These are phyloP conservation scores for Meyerozyma guilliermondii DNA, from an alignment of 1,139 yeast species.

Conservation along the genomic window DNA sequence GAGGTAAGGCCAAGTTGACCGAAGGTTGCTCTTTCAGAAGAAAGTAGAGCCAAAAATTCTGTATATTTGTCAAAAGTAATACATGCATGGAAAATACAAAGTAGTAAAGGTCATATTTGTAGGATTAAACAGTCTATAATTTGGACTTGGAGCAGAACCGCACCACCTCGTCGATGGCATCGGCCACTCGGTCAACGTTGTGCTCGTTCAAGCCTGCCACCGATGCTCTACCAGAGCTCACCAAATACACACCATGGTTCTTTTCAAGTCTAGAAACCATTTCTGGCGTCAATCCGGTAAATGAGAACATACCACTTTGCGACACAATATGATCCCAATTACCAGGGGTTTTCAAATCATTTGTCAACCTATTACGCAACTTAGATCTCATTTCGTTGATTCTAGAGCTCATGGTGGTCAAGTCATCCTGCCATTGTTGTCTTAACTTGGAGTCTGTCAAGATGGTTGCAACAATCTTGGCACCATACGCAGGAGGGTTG, in stretches of 20 bases:
- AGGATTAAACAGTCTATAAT: slow-evolving; percentile 15
- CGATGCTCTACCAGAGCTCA: slow-evolving; percentile 84
- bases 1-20: slow-evolving; percentile 99
- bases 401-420: slow-evolving; percentile 83
- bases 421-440: slow-evolving; percentile 80
- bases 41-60: slow-evolving; percentile 53
- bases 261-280: slow-evolving; percentile 78
- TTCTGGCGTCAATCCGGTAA: slow-evolving; percentile 75
- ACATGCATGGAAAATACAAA: slow-evolving; percentile 1
- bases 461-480: slow-evolving; percentile 81
- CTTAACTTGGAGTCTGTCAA: slow-evolving; percentile 61
- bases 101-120: neutral
- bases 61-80: slow-evolving; percentile 2
- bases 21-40: slow-evolving; percentile 99
- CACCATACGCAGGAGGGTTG: slow-evolving; percentile 95
- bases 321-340: slow-evolving; percentile 50
- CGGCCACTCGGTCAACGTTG: slow-evolving; percentile 77
- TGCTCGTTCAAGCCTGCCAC: slow-evolving; percentile 87
- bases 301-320: slow-evolving; percentile 76
- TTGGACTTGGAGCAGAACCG: slow-evolving; percentile 31
- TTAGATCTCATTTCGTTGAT: slow-evolving; percentile 71
- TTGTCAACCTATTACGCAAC: slow-evolving; percentile 57
- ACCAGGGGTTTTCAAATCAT: slow-evolving; percentile 69
- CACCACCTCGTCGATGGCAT: slow-evolving; percentile 78
- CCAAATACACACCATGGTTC: slow-evolving; percentile 75